phyloP scores from a whole-genome alignment of 768 basidiomycete species.

The Tubosaeta brunneosetosa region DNA sequence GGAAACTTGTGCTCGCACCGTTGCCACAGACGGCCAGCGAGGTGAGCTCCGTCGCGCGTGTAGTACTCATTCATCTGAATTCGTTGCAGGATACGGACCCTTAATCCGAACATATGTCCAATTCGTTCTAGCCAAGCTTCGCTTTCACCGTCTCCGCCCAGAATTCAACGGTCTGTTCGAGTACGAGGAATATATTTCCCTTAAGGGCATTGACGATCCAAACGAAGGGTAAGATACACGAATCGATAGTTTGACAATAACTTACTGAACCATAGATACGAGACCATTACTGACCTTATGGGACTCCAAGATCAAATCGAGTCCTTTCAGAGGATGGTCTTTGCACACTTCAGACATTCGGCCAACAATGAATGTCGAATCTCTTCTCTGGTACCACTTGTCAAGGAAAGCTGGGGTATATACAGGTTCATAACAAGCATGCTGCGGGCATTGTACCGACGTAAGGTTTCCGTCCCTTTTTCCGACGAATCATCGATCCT shows the following conservation, averaged over 20 bases:
- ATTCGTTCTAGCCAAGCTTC: slow-evolving; percentile 90
- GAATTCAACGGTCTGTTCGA: slow-evolving; percentile 99
- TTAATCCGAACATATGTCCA: slow-evolving; percentile 95
- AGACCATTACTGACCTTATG: slow-evolving; percentile 98
- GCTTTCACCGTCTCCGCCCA: slow-evolving; percentile 91
- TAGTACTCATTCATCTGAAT: slow-evolving; percentile 3
- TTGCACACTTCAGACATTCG: slow-evolving; percentile 88
- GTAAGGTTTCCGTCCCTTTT: slow-evolving; percentile 42
- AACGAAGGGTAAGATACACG: slow-evolving; percentile 82
- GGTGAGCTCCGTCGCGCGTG: slow-evolving; percentile 41
- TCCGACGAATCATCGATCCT: slow-evolving; percentile 2
- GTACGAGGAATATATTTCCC: slow-evolving; percentile 96
- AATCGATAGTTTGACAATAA: slow-evolving; percentile 1
- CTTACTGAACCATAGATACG: slow-evolving; percentile 58
- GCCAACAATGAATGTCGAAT: slow-evolving; percentile 97
- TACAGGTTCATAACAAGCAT: slow-evolving; percentile 99
- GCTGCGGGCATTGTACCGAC: slow-evolving; percentile 93
- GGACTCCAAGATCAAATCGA: slow-evolving; percentile 97
- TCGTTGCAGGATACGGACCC: slow-evolving; percentile 72
- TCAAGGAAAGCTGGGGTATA: slow-evolving; percentile 99
- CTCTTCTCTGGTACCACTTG: slow-evolving; percentile 89
- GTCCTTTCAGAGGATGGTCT: slow-evolving; percentile 96
- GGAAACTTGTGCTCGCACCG: slow-evolving; percentile 91
- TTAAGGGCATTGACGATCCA: slow-evolving; percentile 97
- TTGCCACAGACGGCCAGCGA: slow-evolving; percentile 70